Conservation (phyloP, 352 stramenopile genomes). For the Thalassiosira livingstoniorum region DNA sequence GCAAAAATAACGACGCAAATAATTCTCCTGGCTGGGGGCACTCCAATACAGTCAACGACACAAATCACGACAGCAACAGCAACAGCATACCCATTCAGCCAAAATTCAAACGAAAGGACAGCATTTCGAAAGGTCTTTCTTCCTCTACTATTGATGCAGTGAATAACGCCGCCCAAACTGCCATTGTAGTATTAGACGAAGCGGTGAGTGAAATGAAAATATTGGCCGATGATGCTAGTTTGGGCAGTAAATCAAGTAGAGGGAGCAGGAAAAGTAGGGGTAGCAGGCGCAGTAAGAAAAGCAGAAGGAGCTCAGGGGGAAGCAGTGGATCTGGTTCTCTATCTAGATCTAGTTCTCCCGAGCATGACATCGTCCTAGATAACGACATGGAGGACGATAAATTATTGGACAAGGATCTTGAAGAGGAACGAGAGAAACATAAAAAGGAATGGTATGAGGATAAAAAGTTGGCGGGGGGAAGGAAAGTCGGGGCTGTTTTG, state of each 20-base stretch:
- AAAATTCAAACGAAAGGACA: too few relatives aligned
- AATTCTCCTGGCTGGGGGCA: too few relatives aligned
- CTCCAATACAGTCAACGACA: too few relatives aligned
- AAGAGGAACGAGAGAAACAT: constrained; percentile 3
- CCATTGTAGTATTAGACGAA: constrained; percentile 48
- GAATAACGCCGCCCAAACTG: constrained; percentile 58
- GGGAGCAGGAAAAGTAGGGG: constrained; percentile 1
- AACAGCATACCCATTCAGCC: too few relatives aligned
- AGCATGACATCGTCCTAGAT: neutral
- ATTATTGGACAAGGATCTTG: constrained; percentile 7
- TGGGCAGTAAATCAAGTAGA: constrained; percentile 26
- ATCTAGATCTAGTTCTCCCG: too few relatives aligned
- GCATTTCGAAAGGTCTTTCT: too few relatives aligned
- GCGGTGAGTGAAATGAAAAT: constrained; percentile 18
- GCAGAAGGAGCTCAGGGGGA: neutral
- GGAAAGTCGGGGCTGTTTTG: neutral
- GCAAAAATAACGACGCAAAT: too few relatives aligned
- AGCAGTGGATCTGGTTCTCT: neutral
- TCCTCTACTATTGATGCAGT: constrained; percentile 26
- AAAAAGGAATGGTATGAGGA: constrained; percentile 15
- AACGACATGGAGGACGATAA: constrained; percentile 5
- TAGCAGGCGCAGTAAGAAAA: neutral
- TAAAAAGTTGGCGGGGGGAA: neutral
- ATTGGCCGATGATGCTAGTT: constrained; percentile 20
- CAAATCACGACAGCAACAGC: too few relatives aligned